phyloP scores from a whole-genome alignment of 148 eudicot species.

The Amaranthus palmeri region DNA sequence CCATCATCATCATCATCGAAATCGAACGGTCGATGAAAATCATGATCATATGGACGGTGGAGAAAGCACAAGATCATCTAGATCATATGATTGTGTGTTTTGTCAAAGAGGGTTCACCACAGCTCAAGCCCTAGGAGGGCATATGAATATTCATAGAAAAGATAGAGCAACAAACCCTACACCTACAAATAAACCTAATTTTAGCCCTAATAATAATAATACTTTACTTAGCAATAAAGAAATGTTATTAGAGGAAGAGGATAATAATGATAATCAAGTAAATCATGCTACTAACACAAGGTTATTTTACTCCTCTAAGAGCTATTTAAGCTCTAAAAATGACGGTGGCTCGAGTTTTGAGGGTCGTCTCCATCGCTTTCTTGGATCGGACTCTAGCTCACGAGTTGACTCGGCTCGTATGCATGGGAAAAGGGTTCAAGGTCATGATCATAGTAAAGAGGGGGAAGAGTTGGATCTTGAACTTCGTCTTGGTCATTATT shows the following conservation, averaged over 20 bases:
- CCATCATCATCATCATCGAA: constrained; percentile 12
- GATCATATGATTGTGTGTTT: constrained; percentile 50
- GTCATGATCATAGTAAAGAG: constrained; percentile 18
- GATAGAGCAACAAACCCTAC: constrained; percentile 37
- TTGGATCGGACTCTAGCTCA: constrained; percentile 12
- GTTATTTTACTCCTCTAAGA: constrained; percentile 15
- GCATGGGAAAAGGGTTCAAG: constrained; percentile 22
- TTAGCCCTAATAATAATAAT: background rate
- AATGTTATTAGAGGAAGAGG: constrained; percentile 25
- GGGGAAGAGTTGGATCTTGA: constrained; percentile 55
- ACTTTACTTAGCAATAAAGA: constrained; percentile 16
- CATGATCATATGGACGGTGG: constrained; percentile 8
- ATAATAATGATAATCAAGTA: constrained; percentile 15
- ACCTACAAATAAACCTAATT: constrained; percentile 2
- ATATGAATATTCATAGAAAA: constrained; percentile 64
- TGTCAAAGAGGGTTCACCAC: constrained; percentile 60
- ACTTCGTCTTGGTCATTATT: constrained; percentile 60
- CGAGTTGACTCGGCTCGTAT: background rate
- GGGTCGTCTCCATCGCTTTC: constrained; percentile 5
- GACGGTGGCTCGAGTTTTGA: constrained; percentile 8
- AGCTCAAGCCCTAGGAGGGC: constrained; percentile 72
- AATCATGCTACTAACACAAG: constrained; percentile 24
- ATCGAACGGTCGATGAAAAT: background rate
- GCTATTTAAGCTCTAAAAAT: constrained; percentile 7
- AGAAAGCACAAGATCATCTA: constrained; percentile 3